Evolutionary conservation across 768 basidiomycete genomes (phyloP).

Genomic region (Fistulinella prunicolor): DNA sequence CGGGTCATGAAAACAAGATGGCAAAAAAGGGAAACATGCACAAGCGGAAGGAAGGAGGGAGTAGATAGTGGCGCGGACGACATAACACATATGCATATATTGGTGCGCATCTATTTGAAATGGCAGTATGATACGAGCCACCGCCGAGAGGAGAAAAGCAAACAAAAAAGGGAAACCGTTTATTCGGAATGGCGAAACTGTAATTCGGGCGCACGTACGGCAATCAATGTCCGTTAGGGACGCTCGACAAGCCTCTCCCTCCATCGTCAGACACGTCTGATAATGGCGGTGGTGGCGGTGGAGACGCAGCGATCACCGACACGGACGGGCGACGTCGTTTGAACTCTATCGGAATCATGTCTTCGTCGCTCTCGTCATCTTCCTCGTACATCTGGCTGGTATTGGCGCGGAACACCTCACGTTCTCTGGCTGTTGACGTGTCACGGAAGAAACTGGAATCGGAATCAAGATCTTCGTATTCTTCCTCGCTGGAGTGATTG

Average conservation of each 20-base stretch:
- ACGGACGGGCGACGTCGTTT: conserved; percentile 35
- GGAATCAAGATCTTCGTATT: conserved; percentile 32
- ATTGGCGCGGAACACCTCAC: conserved; percentile 29
- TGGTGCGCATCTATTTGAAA: conserved; percentile 20
- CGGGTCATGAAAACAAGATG: conserved; percentile 1
- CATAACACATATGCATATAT: conserved; percentile 4
- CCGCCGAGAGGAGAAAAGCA: conserved; percentile 5
- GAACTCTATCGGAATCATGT: conserved; percentile 32
- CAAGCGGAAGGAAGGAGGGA: neutral
- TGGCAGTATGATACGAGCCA: conserved; percentile 14
- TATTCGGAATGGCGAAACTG: conserved; percentile 13
- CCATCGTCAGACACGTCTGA: conserved; percentile 20
- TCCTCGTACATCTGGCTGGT: conserved; percentile 33
- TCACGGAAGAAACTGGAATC: conserved; percentile 36
- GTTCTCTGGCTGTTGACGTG: conserved; percentile 23
- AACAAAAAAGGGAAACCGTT: neutral
- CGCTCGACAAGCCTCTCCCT: neutral
- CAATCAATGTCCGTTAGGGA: conserved; percentile 11
- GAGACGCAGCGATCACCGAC: conserved; percentile 26
- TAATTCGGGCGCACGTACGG: conserved; percentile 16
- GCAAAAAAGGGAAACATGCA: conserved; percentile 4
- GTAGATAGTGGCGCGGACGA: conserved; percentile 1
- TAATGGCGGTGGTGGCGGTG: conserved; percentile 17
- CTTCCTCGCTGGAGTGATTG: conserved; percentile 29
- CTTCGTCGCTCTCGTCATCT: conserved; percentile 37